Evolutionary conservation across 2,329 filamentous ascomycete species (phyloP), one percentile per base, ranked within the genome.

Genomic region (Scytalidium sp.): DNA sequence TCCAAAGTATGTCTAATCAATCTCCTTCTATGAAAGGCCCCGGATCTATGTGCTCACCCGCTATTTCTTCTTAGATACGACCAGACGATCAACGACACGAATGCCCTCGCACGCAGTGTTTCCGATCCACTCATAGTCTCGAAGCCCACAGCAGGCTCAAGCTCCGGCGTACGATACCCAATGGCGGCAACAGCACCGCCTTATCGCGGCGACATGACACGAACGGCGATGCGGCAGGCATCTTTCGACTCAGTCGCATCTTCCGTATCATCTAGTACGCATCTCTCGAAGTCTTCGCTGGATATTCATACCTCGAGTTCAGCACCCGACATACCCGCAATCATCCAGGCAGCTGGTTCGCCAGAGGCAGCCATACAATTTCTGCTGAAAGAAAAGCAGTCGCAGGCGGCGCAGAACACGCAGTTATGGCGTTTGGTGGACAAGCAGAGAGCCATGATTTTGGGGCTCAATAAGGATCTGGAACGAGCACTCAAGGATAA

Each of bases 161-260:
- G 50, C 42, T 46, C 56, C 8, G 52, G 41, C 51, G 54, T 50
- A 40, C 51, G 51, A 56, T 53, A 53, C 46, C 46, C 56, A 15
- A 64, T 65, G 61, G 60, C 62, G 44, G 52, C 61, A 32, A 61
- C 54, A 13, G 50, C 58, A 40, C 53, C 62, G 39, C 52, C 57
- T 47, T 60, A 65, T 52, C 53, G 61, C 43, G 50, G 50, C 10
- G 59, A 62, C 27, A 62, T 66, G 58, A 57, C 56, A 39, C 56
- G 61, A 44, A 54, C 52, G 47, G 56, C 63, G 73, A 82, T 85
- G 49, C 84, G 92, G 61, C 96, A 88, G 49, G 88, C 88, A 3
- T 97, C 93, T 10, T 93, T 96, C 62, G 93, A 97, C 67, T 97
- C 92, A 10, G 88, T 89, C n/a, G 87, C 95, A 43, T 96, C 93